A percentile compares a stretch with the other conserved stretches of the same genome.
phyloP scores from a whole-genome alignment of 345 rosid genomes.

The Streptanthus diversifolius region DNA sequence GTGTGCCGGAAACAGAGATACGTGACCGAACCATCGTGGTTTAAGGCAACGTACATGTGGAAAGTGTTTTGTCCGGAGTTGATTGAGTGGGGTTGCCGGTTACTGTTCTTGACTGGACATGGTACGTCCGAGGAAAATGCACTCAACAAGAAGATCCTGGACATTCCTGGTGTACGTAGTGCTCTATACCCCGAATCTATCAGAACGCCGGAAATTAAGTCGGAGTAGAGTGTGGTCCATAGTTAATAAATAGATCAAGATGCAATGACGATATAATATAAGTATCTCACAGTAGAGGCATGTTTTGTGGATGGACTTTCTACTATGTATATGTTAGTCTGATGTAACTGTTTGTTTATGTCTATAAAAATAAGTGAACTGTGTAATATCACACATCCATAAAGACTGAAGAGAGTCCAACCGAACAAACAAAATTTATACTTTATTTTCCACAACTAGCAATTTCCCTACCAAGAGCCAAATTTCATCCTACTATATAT shows the following conservation, averaged over 20 bases:
- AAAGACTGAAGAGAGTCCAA: not conserved
- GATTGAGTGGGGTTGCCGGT: constrained; percentile 34
- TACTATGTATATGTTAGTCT: not conserved
- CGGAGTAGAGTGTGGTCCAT: constrained; percentile 14
- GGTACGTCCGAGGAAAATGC: constrained; percentile 22
- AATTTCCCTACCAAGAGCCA: too few species aligned
- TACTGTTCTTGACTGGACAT: constrained; percentile 14
- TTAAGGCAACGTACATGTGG: constrained; percentile 37
- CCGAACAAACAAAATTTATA: not conserved
- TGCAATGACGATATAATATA: not conserved
- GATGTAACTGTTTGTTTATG: not conserved
- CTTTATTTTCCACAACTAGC: too few species aligned
- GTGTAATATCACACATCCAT: not conserved
- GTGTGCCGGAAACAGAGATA: constrained; percentile 50
- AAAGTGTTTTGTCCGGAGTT: constrained; percentile 56
- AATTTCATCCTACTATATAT: too few species aligned
- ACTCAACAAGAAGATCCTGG: constrained; percentile 39
- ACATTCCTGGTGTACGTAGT: constrained; percentile 40
- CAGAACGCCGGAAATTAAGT: constrained; percentile 31
- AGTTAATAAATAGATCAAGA: not conserved
- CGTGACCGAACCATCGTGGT: constrained; percentile 53
- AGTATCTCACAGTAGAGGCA: not conserved
- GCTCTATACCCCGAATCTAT: constrained; percentile 37
- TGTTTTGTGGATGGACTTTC: not conserved
- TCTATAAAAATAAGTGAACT: not conserved